Base-by-base conservation (phyloP, 2,329 filamentous ascomycete genomes). In the Corinectria fuckeliana region DNA sequence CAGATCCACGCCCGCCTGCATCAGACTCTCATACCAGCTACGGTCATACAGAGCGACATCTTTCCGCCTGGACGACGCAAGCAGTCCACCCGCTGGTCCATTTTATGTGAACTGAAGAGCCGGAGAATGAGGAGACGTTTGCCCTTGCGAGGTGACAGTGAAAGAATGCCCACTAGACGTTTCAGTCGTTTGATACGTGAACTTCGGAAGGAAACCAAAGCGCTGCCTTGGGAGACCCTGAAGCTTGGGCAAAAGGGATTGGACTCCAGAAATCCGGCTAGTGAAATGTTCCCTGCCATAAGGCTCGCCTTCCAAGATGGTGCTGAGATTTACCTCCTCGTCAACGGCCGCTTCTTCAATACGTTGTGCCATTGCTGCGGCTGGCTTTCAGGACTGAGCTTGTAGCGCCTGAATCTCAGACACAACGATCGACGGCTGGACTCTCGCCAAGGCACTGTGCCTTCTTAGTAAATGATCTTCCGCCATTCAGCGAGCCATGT, bases 31-130 rank as follows among this genome's bases (percentile, higher is more conserved):
- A 30, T 58, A 41, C 61, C 54, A 58, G 16, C 4, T 0, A 0
- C 28, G 1, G 3, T 67, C 65, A 18, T 58, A 54, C 1, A 63
- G 25, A 0, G 58, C 65, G 0, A 56, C 65, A 7, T 60, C 21
- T 2, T 53, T 58, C 1, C 1, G 36, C 0, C 1, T n/a, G 0
- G 65, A 14, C 10, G 25, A 14, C 0, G 28, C 5, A 0, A 63
- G 0, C 1, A 62, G 20, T 1, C 14, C 1, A 0, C 49, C 21
- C 1, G 14, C 23, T 0, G 5, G 0, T 1, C 63, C 63, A 0
- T 0, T 0, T 0, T 0, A 0, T 0, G 32, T 7, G 0, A 45
- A 20, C 0, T 0, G 0, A 4, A 66, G 55, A n/a, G n/a, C n/a
- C n/a, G 6, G 3, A 4, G 38, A 1, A 1, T 14, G 8, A n/a